Evolutionary conservation across 139 green algal species (phyloP).

Genomic region (Monoraphidium neglectum): DNA sequence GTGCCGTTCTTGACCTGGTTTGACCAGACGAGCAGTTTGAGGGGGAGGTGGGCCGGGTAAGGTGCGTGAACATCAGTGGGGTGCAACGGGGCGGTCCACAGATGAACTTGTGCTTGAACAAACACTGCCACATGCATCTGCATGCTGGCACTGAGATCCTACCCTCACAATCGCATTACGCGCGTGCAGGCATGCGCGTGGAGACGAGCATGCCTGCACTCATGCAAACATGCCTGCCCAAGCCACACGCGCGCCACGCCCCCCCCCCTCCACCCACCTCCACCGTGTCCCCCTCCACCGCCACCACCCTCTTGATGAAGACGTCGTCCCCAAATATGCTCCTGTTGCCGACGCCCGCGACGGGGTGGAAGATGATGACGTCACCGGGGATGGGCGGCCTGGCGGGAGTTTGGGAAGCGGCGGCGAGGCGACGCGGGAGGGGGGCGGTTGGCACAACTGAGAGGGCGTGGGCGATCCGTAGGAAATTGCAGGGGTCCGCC

Average conservation of each 20-base stretch:
- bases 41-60: not conserved
- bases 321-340: slow-evolving; percentile 81
- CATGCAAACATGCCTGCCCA: not conserved
- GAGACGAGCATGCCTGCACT: no score
- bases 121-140: no score
- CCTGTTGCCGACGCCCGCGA: slow-evolving; percentile 36
- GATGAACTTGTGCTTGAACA: no score
- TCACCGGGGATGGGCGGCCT: slow-evolving; percentile 78
- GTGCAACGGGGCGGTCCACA: no score
- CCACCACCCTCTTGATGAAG: slow-evolving; percentile 98
- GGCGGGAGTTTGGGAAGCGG: not conserved
- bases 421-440: not conserved
- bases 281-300: slow-evolving; percentile 82
- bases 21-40: not conserved
- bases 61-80: no score
- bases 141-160: no score
- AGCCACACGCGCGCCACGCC: not conserved
- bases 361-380: slow-evolving; percentile 96
- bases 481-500: no score
- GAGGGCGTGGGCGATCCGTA: no score
- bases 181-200: no score
- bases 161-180: no score
- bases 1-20: slow-evolving; percentile 81
- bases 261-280: slow-evolving; percentile 66
- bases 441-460: not conserved